Evolutionary conservation across 352 stramenopile genomes (phyloP).

Genomic region (Phytophthora vignae): DNA sequence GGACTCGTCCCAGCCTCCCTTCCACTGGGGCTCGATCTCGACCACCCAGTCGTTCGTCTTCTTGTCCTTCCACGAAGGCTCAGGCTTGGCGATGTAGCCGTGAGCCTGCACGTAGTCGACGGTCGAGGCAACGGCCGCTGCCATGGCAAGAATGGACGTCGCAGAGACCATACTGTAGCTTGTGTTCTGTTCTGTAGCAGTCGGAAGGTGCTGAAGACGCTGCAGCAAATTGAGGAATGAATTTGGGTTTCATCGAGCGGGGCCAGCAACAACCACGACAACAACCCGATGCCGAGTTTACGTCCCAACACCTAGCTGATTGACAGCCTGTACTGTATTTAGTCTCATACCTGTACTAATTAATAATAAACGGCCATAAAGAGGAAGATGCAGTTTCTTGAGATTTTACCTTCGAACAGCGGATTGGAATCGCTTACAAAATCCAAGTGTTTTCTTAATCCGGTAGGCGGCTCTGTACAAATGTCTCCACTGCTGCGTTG

Average conservation of each 20-base stretch:
- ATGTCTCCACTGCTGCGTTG: too few species aligned
- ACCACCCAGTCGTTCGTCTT: slow-evolving; percentile 41
- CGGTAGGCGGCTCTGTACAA: not conserved
- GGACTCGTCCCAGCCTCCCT: slow-evolving; percentile 33
- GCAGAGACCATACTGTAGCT: slow-evolving; percentile 18
- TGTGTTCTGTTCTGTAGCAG: slow-evolving; percentile 2
- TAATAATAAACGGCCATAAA: too few species aligned
- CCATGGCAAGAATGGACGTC: slow-evolving; percentile 29
- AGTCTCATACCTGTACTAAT: not conserved
- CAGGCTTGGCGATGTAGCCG: slow-evolving; percentile 24
- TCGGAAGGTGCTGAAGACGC: slow-evolving; percentile 5
- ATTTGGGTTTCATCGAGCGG: not conserved
- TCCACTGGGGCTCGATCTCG: slow-evolving; percentile 42
- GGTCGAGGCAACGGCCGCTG: slow-evolving; percentile 19
- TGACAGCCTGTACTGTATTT: not conserved
- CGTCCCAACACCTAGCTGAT: slow-evolving; percentile 16
- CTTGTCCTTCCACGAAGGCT: slow-evolving; percentile 29
- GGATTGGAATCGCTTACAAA: not conserved
- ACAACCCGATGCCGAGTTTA: not conserved
- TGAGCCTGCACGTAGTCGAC: slow-evolving; percentile 31
- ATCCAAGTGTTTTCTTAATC: not conserved
- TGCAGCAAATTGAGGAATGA: slow-evolving; percentile 36
- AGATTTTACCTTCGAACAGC: not conserved
- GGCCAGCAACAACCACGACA: not conserved
- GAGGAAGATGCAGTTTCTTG: slow-evolving; percentile 2